Conservation (phyloP, 805 yeast species). For the Candida morakotiae region DNA sequence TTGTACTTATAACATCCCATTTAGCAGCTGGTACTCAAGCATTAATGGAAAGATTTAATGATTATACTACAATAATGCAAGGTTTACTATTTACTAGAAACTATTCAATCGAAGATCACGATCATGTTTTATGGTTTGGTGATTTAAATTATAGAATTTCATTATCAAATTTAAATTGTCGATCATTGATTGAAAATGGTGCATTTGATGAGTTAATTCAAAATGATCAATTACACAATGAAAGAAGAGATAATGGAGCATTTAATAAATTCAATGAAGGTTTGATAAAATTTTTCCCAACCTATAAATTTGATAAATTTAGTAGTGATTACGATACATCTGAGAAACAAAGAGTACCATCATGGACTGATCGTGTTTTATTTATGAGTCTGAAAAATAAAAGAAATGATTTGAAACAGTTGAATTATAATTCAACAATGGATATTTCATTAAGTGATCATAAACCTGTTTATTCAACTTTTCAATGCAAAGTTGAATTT, state of each 20-base stretch:
- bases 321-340: conserved; percentile 79
- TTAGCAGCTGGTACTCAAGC: conserved; percentile 89
- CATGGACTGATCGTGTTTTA: conserved; percentile 94
- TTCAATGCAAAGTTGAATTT: conserved; percentile 59
- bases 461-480: conserved; percentile 86
- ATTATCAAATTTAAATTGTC: conserved; percentile 66
- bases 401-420: conserved; percentile 42
- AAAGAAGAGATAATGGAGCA: conserved; percentile 67
- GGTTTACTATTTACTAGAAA: conserved; percentile 81
- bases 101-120: conserved; percentile 67
- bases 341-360: conserved; percentile 90
- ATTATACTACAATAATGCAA: conserved; percentile 68
- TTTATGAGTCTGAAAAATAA: conserved; percentile 46
- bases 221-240: conserved; percentile 73
- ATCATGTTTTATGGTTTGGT: conserved; percentile 85
- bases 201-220: conserved; percentile 55
- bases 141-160: conserved; percentile 87
- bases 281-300: conserved; percentile 79
- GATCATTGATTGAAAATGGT: conserved; percentile 42
- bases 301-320: conserved; percentile 91
- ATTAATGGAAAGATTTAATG: conserved; percentile 79
- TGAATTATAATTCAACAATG: conserved; percentile 65
- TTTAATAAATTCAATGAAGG: conserved; percentile 81
- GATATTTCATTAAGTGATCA: conserved; percentile 74
- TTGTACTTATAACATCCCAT: conserved; percentile 87